phyloP scores from a whole-genome alignment of 1,284 basidiomycete genomes.

The Stereum hirsutum region DNA sequence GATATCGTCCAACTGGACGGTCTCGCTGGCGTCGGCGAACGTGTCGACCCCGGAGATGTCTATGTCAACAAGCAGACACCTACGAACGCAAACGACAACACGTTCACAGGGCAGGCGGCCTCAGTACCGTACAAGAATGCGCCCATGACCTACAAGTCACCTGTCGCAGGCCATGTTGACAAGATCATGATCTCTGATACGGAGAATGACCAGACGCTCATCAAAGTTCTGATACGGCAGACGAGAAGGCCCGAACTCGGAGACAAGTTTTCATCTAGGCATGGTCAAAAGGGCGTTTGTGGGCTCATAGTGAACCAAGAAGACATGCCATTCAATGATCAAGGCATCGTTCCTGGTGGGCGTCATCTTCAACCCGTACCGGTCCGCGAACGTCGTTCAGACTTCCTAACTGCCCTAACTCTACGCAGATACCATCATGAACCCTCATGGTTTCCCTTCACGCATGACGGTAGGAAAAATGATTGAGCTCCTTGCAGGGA shows the following conservation, averaged over 20 bases:
- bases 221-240: constrained; percentile 98
- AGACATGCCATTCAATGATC: constrained; percentile 99
- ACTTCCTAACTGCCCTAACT: not conserved
- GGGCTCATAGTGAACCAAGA: constrained; percentile 98
- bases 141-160: constrained; percentile 88
- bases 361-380: too few relatives aligned
- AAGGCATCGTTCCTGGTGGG: constrained; percentile 86
- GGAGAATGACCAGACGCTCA: constrained; percentile 91
- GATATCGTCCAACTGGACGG: constrained; percentile 91
- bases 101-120: constrained; percentile 72
- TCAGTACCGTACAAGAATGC: constrained; percentile 83
- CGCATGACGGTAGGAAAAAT: constrained; percentile 99
- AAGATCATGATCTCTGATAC: constrained; percentile 97
- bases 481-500: constrained; percentile 97
- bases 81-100: constrained; percentile 81
- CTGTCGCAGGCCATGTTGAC: constrained; percentile 91
- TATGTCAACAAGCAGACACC: constrained; percentile 98
- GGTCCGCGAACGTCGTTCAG: not conserved
- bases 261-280: constrained; percentile 97
- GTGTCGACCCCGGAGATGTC: constrained; percentile 88
- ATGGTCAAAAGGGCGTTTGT: constrained; percentile 99
- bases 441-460: constrained; percentile 98
- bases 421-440: constrained; percentile 92
- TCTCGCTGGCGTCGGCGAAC: constrained; percentile 90
- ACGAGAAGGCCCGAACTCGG: constrained; percentile 95